Base-by-base conservation (phyloP, 768 basidiomycete species). In the Paxillus ammoniavirescens region DNA sequence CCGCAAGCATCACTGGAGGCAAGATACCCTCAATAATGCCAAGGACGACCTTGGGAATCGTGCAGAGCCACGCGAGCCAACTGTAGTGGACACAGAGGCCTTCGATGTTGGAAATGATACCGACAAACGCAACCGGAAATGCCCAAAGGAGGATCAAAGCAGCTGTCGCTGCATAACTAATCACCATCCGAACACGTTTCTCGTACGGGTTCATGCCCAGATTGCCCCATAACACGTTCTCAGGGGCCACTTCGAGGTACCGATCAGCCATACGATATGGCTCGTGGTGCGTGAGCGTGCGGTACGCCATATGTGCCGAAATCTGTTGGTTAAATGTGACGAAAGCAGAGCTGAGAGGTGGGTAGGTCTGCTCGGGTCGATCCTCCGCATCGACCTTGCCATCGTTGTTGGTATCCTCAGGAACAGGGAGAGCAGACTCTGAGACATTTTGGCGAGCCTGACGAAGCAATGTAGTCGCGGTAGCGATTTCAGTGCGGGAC, bases 201-300 rank as follows among this genome's bases (percentile, higher is more conserved):
- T 95, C 92, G 61, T 97, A 98, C 1, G 93, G 89, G 65, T 95
- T 96, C 75, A 98, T 68, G 30, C 82, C 81, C 8, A 99, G 76
- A 67, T 97, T 98, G 4, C 79, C 72, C 95, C 96, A 98, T 57
- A 98, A 87, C 43, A 99, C 87, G 70, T 97, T 94, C 28, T 80
- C 77, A 0, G 95, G 94, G 0, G 87, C 80, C 49, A 96, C 85
- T 67, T 97, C 95, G 38, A 87, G 79, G 64, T 85, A 89, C 47
- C 84, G 83, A 26, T 75, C 75, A 9, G 80, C 72, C 93, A 98
- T 97, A 14, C 82, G 74, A 61, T 91, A 91, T 23, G 92, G 92
- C 48, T 84, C 82, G 64, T 95, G 86, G 69, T 95, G 90, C 6
- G 82, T 73, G 40, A 95, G 72, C 4, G 77, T 75, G 70, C 94